Conservation (phyloP, 169 alveolate genomes). For the Amoebophrya sp. region DNA sequence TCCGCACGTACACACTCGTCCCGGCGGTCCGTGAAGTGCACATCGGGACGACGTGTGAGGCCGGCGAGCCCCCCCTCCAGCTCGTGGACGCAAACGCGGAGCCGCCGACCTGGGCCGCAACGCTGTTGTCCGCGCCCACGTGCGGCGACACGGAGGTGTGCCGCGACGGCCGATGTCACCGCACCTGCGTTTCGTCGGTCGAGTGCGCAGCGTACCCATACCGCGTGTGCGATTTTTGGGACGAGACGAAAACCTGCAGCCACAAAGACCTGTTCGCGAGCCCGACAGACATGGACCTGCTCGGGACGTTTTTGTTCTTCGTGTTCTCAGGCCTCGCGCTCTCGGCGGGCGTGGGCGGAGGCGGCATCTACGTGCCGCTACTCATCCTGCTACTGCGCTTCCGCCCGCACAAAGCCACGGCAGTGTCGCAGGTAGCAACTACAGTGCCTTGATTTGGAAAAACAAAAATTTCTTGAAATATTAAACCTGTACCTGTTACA, state of each 20-base stretch:
- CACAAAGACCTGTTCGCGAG: background rate
- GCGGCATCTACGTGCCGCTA: slow-evolving; percentile 9
- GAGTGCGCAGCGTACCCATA: background rate
- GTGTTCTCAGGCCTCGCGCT: background rate
- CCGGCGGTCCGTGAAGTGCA: background rate
- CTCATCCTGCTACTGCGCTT: background rate
- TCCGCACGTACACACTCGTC: background rate
- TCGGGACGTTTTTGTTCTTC: background rate
- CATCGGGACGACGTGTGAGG: background rate
- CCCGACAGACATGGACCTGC: background rate
- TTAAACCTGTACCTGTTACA: no score
- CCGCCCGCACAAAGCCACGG: background rate
- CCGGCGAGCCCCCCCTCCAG: no score
- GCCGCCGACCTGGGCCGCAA: background rate
- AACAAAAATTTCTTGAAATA: background rate
- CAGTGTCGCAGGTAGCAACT: background rate
- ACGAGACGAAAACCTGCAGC: background rate
- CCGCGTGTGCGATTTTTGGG: background rate
- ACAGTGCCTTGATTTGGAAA: no score
- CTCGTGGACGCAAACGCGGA: no score
- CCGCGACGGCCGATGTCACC: background rate
- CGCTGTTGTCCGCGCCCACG: background rate
- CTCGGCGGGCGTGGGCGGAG: slow-evolving; percentile 11
- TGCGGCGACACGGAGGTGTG: background rate
- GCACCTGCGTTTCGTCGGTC: background rate